Evolutionary conservation across 176 grass and related monocot genomes (phyloP).

Genomic region (Luzula sylvatica): DNA sequence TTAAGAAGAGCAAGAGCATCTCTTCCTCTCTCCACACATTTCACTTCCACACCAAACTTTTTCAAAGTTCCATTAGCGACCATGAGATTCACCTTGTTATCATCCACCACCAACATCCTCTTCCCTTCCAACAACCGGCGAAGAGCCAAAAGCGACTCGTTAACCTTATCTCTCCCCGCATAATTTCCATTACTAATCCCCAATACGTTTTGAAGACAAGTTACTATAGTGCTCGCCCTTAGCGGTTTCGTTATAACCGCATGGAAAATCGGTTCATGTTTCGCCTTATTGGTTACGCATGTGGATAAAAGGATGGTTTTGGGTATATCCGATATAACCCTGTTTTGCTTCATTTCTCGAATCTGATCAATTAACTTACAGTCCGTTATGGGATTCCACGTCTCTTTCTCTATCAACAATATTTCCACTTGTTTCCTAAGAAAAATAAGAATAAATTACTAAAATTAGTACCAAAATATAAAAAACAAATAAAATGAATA

Average conservation of each 20-base stretch:
- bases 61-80: slow-evolving; percentile 64
- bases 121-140: slow-evolving; percentile 57
- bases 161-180: slow-evolving; percentile 48
- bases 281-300: slow-evolving; percentile 53
- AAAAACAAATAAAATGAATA: background rate
- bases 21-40: slow-evolving; percentile 82
- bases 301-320: slow-evolving; percentile 66
- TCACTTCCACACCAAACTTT: slow-evolving; percentile 78
- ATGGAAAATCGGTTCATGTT: slow-evolving; percentile 36
- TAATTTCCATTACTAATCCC: slow-evolving; percentile 30
- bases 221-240: slow-evolving; percentile 73
- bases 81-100: slow-evolving; percentile 86
- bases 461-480: slow-evolving; percentile 4
- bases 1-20: slow-evolving; percentile 57
- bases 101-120: slow-evolving; percentile 95
- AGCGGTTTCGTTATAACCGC: slow-evolving; percentile 80
- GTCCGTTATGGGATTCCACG: slow-evolving; percentile 43
- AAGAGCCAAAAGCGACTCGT: slow-evolving; percentile 34
- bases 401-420: slow-evolving; percentile 72
- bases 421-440: slow-evolving; percentile 34
- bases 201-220: slow-evolving; percentile 70
- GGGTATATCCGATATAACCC: slow-evolving; percentile 25
- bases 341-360: slow-evolving; percentile 23
- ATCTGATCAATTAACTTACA: slow-evolving; percentile 37
- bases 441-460: background rate